Evolutionary conservation across 116 monocot species (phyloP), one percentile per base, ranked within the genome.

Genomic region (Posidonia oceanica): DNA sequence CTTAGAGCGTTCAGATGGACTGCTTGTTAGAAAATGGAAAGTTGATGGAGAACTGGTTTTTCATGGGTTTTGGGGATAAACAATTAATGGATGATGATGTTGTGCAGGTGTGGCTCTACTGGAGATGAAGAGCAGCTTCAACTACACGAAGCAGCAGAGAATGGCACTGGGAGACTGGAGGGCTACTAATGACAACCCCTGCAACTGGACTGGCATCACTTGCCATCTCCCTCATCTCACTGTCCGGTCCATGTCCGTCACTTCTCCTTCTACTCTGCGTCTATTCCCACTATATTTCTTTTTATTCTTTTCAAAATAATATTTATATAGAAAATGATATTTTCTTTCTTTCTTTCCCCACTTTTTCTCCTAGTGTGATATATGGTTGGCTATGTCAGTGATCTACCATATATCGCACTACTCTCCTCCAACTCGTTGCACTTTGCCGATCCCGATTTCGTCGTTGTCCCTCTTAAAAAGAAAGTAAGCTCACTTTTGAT

Each of bases 351-450:
- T 15, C 5, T 22, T 63, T 52, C 59, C 51, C 3, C 60, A 16
- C 39, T 44, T 42, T 14, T 18, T 48, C 69, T 51, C 13, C 10
- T 21, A 16, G 10, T 72, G 7, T 18, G 72, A 56, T 21, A 29
- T 54, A 60, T 73, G 8, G 48, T 10, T 65, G 65, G 0, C 20
- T 37, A 0, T n/a, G 5, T 65, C 80, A 97, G 92, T 75, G 84
- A 90, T 78, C 79, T 99, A 38, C 87, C 98, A 1, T 99, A 85
- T 64, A 83, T 90, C n/a, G n/a, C n/a, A n/a, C n/a, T n/a, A n/a
- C n/a, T n/a, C n/a, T n/a, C n/a, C n/a, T n/a, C n/a, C n/a, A n/a
- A n/a, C n/a, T n/a, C n/a, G n/a, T n/a, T n/a, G n/a, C n/a, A n/a
- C n/a, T n/a, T n/a, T n/a, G n/a, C n/a, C n/a, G n/a, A n/a, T n/a